Evolutionary conservation across 345 rosid species (phyloP).

Genomic region (Viola odorata): DNA sequence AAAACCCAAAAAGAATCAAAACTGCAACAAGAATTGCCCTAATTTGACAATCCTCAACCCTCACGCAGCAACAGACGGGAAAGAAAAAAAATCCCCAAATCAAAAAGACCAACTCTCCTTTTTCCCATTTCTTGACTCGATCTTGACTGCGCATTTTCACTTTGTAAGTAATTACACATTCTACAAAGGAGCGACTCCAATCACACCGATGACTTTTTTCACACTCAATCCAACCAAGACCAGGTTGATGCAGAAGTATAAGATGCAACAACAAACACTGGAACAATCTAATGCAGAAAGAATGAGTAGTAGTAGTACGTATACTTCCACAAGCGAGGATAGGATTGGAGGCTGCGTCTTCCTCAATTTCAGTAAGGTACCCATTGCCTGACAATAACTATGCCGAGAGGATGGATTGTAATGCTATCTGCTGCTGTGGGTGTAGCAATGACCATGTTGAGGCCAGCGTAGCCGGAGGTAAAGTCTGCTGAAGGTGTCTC

Average conservation of each 20-base stretch:
- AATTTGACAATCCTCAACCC: slow-evolving; percentile 26
- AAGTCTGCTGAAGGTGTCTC: slow-evolving; percentile 87
- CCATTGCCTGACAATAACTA: slow-evolving; percentile 16
- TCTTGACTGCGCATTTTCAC: slow-evolving; percentile 16
- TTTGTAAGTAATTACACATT: slow-evolving; percentile 40
- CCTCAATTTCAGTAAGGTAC: slow-evolving; percentile 11
- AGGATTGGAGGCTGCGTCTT: slow-evolving; percentile 18
- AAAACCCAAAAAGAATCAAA: slow-evolving; percentile 39
- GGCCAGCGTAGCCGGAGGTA: slow-evolving; percentile 87
- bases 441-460: slow-evolving; percentile 85
- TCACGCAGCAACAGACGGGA: slow-evolving; percentile 5
- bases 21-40: slow-evolving; percentile 43
- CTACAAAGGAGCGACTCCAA: slow-evolving; percentile 27
- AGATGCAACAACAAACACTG: slow-evolving; percentile 29
- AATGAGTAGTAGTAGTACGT: slow-evolving; percentile 34
- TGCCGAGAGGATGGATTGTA: slow-evolving; percentile 88
- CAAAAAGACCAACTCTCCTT: slow-evolving; percentile 15
- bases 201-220: slow-evolving; percentile 23
- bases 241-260: slow-evolving; percentile 28
- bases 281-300: slow-evolving; percentile 32
- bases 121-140: slow-evolving; percentile 8
- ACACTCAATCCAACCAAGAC: slow-evolving; percentile 27
- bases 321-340: slow-evolving; percentile 20
- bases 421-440: slow-evolving; percentile 90
- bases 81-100: background rate